Evolutionary conservation across 2,329 filamentous ascomycete species (phyloP), one percentile per base, ranked within the genome.

Genomic region (Pestalotiopsis sp.): DNA sequence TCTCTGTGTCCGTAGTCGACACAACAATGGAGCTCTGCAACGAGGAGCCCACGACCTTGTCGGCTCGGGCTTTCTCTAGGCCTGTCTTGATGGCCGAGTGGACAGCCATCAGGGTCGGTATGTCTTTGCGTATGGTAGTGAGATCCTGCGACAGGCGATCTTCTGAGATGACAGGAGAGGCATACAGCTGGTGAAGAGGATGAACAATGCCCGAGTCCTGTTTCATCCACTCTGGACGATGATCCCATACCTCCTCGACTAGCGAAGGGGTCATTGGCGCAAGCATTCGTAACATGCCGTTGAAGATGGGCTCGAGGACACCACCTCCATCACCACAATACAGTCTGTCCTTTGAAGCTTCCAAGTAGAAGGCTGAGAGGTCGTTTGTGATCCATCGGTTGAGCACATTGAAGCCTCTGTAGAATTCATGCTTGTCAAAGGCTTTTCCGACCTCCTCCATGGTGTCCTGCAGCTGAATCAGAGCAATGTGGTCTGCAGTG

Each of bases 311-410:
- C 72, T 88, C 86, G 62, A 93, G 81, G 4, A 87, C 84, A 61
- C 92, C 91, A 14, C 87, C 85, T 14, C 88, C 88, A 69, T 91
- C 88, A 38, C 92, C 93, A 60, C 95, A 96, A 82, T 99, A 99
- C 1, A 98, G 84, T 3, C 93, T 87, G 76, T 99, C 96, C 80
- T 99, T 99, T 74, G 95, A 86, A 0, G 93, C 90, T 80, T 99
- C 96, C 68, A 99, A 89, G 79, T 98, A 99, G 79, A 98, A 97
- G 0, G 95, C 92, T 0, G 94, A 98, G 27, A 99, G 86, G 73
- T 98, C 93, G 27, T 86, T 90, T 67, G 90, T 90, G 69, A 97
- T 86, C 91, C 95, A 98, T 71, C 89, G 88, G 79, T 95, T 97
- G 71, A 98, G 85, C 3, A 87, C 81, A 69, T 85, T 89, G 5